These are phyloP conservation scores for Heliamphora pulchella DNA, from an alignment of 179 eudicot species.

Conservation along the genomic window DNA sequence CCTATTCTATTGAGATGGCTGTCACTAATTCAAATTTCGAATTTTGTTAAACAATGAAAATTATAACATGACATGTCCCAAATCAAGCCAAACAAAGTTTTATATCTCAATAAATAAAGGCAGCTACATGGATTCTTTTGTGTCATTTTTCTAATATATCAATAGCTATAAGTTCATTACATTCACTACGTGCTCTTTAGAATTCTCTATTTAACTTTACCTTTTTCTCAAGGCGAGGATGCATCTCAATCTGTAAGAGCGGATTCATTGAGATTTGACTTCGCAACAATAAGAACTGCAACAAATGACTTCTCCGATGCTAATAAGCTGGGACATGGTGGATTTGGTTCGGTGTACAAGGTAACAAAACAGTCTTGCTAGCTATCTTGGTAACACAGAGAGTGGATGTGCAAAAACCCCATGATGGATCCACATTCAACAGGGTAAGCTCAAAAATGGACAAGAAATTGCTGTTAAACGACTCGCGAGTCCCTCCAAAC, in stretches of 20 bases:
- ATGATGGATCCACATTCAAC: background rate
- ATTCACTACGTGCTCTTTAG: background rate
- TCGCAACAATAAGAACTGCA: background rate
- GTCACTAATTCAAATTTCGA: too few species aligned
- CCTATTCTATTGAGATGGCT: too few species aligned
- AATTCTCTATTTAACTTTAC: background rate
- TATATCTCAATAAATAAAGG: too few species aligned
- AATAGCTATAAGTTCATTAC: too few species aligned
- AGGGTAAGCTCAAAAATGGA: constrained; percentile 1
- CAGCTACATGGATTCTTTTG: too few species aligned
- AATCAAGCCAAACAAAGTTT: too few species aligned
- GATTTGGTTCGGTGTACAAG: constrained; percentile 16
- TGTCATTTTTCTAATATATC: too few species aligned
- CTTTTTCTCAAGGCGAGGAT: constrained; percentile 3
- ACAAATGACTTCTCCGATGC: constrained; percentile 10
- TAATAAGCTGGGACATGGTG: constrained; percentile 11
- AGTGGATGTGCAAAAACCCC: background rate
- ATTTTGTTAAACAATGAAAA: too few species aligned
- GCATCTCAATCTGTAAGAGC: background rate
- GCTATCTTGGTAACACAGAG: too few species aligned
- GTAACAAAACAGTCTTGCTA: background rate
- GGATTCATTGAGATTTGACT: constrained; percentile 9
- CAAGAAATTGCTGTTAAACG: constrained; percentile 12
- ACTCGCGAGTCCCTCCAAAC: background rate
- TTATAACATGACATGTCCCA: too few species aligned